Evolutionary conservation across 805 yeast genomes (phyloP), one percentile per base, ranked within the genome.

Genomic region (Tetrapisispora phaffii): DNA sequence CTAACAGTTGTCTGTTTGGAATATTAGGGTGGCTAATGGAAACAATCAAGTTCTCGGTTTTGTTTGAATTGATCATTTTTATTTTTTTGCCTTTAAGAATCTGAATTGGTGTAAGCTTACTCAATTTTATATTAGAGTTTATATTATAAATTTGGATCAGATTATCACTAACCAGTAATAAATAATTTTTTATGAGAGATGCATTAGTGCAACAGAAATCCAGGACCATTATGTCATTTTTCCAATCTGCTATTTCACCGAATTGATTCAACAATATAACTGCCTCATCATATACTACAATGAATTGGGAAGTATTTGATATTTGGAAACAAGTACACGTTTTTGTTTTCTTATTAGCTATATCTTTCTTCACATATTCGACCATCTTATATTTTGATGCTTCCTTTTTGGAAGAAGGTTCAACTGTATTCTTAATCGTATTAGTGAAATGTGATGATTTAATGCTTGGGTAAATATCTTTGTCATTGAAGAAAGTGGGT

Each of bases 11-110:
- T 48, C 84, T 67, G 1, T 80, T 85, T 2, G 72, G 63, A 12
- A 74, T 70, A 45, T 63, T 63, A 0, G 94, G 94, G 55, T 85
- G 87, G 17, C 85, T 82, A 69, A 83, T 59, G 0, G 67, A 59
- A 4, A 77, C 52, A 21, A 65, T 63, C 16, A 74, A 62, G 40
- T 70, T 57, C 19, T 67, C 69, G 15, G 59, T 66, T 10, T 53
- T 58, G 4, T 62, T 62, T 44, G 57, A 51, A 28, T 70, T 74
- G n/a, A 76, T 45, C 20, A 72, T 55, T 21, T 62, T 60, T 28
- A 85, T 74, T 52, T 78, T 85, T 57, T 80, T 82, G 20, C 90
- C 90, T 3, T 79, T 74, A 34, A 86, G 71, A 4, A 85, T 81
- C 58, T 86, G 95, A 20, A 75, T 68, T 12, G 82, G 73, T 31